phyloP scores from a whole-genome alignment of 2,329 filamentous ascomycete species.

The Fusarium solani-melongenae region DNA sequence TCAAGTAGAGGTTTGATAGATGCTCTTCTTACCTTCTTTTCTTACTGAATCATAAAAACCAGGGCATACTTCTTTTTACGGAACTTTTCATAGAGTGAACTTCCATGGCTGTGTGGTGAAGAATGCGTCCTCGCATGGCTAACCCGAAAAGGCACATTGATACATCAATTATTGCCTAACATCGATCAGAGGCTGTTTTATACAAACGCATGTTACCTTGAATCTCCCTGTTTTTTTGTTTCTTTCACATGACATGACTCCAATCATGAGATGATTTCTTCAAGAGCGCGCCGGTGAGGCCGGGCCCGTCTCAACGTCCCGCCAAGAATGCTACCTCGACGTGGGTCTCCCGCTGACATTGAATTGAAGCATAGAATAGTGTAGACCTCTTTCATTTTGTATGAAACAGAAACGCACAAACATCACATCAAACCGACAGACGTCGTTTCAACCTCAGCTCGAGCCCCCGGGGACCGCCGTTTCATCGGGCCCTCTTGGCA shows the following conservation, averaged over 20 bases:
- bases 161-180: neutral
- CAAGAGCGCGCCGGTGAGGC: neutral
- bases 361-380: slow-evolving; percentile 10
- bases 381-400: neutral
- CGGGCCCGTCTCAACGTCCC: slow-evolving; percentile 2
- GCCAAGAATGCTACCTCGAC: slow-evolving; percentile 8
- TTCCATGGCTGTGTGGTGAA: neutral
- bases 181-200: neutral
- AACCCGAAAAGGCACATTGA: neutral
- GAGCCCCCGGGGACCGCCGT: slow-evolving; percentile 10
- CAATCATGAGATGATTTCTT: neutral
- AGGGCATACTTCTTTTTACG: neutral
- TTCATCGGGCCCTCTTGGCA: slow-evolving; percentile 17
- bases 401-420: slow-evolving; percentile 13
- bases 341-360: slow-evolving; percentile 1
- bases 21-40: neutral
- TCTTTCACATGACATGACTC: neutral
- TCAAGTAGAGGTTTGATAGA: neutral
- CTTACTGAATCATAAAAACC: slow-evolving; percentile 4
- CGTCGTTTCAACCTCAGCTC: slow-evolving; percentile 14
- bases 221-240: neutral
- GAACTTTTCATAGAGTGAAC: neutral
- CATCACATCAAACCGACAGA: neutral
- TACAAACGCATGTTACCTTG: neutral
- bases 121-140: neutral